Evolutionary conservation across 225 moss, liverwort and hornwort genomes (phyloP).

Genomic region (Straminergon stramineum): DNA sequence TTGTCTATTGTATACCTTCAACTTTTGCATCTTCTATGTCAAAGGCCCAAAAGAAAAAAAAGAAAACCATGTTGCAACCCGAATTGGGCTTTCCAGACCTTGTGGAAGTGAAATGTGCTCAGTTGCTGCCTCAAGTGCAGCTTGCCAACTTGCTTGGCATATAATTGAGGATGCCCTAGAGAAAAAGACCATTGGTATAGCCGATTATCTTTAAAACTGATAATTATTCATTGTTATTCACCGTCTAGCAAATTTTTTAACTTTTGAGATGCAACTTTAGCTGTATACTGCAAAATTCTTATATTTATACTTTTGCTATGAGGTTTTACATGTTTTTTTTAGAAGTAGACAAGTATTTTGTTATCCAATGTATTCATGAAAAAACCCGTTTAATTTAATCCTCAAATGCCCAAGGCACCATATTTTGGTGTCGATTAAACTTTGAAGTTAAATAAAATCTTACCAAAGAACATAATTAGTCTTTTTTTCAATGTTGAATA

Average conservation of each 20-base stretch:
- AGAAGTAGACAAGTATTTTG: neutral
- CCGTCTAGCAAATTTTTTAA: no score
- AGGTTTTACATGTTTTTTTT: rapidly evolving
- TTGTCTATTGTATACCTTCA: neutral
- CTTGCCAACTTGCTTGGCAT: neutral
- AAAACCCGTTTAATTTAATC: neutral
- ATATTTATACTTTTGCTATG: neutral
- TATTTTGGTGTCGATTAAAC: neutral
- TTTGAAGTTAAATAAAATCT: neutral
- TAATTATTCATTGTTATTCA: neutral
- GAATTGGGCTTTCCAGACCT: neutral
- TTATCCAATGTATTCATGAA: neutral
- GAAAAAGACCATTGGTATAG: neutral
- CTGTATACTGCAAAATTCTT: neutral
- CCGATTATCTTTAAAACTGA: neutral
- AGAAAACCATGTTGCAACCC: neutral
- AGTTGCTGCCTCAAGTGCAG: neutral
- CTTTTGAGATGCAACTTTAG: neutral
- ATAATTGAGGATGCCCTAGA: neutral
- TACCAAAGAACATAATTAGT: no score
- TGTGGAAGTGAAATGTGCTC: neutral
- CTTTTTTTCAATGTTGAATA: neutral
- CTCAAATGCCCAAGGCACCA: neutral
- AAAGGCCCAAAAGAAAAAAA: neutral
- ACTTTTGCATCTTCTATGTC: neutral